Conservation (phyloP, 257 asterid genomes). For the Prunella vulgaris region DNA sequence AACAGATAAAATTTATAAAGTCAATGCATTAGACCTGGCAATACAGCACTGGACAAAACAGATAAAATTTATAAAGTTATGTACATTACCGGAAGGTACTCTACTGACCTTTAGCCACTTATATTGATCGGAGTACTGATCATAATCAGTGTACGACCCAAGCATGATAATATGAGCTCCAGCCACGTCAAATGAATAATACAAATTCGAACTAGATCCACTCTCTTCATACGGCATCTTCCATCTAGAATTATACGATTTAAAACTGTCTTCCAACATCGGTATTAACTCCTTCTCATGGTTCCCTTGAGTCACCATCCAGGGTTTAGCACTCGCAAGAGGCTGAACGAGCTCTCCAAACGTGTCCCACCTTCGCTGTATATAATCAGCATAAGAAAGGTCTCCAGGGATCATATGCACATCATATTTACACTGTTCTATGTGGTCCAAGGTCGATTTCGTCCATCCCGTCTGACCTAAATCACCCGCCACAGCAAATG, state of each 20-base stretch:
- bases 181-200: constrained; percentile 88
- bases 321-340: constrained; percentile 87
- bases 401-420: constrained; percentile 91
- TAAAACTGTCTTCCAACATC: constrained; percentile 45
- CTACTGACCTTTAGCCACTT: constrained; percentile 81
- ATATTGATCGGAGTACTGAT: constrained; percentile 69
- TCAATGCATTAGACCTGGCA: background rate
- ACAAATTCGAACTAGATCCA: constrained; percentile 73
- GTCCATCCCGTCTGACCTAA: constrained; percentile 98
- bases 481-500: constrained; percentile 91
- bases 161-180: constrained; percentile 94
- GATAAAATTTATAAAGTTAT: background rate
- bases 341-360: constrained; percentile 94
- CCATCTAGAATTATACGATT: constrained; percentile 90
- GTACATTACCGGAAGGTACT: background rate
- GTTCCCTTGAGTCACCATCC: constrained; percentile 99
- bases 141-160: constrained; percentile 81
- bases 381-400: constrained; percentile 84
- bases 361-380: constrained; percentile 85
- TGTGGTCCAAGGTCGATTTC: constrained; percentile 75
- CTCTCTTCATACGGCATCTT: constrained; percentile 96
- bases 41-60: background rate
- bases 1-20: background rate
- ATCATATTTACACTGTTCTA: constrained; percentile 72
- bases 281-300: constrained; percentile 86